Evolutionary conservation across 2,329 filamentous ascomycete genomes (phyloP).

Genomic region (Metarhizium robertsii): DNA sequence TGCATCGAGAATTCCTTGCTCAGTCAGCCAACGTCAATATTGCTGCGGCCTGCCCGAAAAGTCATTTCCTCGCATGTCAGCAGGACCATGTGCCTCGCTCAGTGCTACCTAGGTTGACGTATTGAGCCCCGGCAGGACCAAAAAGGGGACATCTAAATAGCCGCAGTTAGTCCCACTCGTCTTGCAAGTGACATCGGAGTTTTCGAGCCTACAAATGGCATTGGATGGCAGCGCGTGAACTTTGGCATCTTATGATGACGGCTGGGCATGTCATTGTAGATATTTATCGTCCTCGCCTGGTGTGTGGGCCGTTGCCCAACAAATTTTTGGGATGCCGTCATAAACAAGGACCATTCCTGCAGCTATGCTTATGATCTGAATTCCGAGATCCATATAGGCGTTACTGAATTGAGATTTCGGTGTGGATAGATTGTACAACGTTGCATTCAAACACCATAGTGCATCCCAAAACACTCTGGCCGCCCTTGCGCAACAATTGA

Average conservation of each 20-base stretch:
- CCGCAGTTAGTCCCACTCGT: neutral
- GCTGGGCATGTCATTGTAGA: neutral
- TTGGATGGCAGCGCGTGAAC: neutral
- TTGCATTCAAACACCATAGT: neutral
- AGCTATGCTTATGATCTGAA: neutral
- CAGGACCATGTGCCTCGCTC: no score
- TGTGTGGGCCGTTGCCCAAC: neutral
- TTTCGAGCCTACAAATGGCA: neutral
- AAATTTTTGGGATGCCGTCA: neutral
- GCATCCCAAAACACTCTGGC: no score
- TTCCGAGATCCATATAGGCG: neutral
- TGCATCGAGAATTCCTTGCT: no score
- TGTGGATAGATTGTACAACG: neutral
- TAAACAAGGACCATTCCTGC: neutral
- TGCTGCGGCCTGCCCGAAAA: no score
- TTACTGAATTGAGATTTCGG: neutral
- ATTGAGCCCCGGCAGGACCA: no score
- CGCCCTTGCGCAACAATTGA: no score
- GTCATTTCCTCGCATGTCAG: no score
- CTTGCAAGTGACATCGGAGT: neutral
- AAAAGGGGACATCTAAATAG: neutral
- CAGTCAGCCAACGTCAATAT: no score
- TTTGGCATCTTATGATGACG: neutral
- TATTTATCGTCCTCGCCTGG: neutral
- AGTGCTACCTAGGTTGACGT: no score